Percentiles rank a stretch among this genome's conserved stretches.
These are phyloP conservation scores for Apiospora kogelbergensis DNA, from an alignment of 2,329 filamentous ascomycete species.

Conservation along the genomic window DNA sequence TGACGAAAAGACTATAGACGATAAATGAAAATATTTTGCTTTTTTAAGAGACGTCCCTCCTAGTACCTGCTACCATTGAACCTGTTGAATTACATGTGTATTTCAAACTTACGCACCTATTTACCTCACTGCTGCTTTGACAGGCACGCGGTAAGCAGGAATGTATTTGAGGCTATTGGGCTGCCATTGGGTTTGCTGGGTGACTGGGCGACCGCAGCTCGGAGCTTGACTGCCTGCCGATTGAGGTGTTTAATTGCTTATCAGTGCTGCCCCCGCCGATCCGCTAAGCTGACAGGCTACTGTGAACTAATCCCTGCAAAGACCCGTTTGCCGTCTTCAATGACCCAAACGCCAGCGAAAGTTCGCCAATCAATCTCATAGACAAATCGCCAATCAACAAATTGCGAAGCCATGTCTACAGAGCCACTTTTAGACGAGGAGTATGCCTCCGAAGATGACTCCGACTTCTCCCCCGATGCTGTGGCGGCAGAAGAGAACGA, in stretches of 20 bases:
- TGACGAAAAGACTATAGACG: background rate
- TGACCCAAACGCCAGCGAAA: background rate
- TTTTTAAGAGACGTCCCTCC: background rate
- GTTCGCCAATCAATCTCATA: background rate
- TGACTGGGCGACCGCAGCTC: background rate
- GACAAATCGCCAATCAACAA: slow-evolving; percentile 12
- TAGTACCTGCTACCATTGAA: background rate
- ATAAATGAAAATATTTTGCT: background rate
- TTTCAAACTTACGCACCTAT: too few species aligned
- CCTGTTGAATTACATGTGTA: background rate
- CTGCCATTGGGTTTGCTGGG: too few species aligned
- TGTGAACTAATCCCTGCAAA: background rate
- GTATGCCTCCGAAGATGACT: slow-evolving; percentile 72
- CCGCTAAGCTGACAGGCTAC: background rate
- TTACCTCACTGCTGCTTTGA: background rate
- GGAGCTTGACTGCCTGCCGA: background rate
- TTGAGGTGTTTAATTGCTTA: background rate
- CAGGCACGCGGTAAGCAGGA: background rate
- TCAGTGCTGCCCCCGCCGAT: background rate
- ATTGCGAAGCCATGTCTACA: slow-evolving; percentile 37
- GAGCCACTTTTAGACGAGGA: slow-evolving; percentile 46
- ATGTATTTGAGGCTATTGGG: too few species aligned
- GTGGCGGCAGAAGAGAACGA: slow-evolving; percentile 42
- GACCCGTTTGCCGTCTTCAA: background rate
- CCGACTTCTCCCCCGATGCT: slow-evolving; percentile 67